Evolutionary conservation across 108 stramenopile genomes (phyloP), one percentile per base, ranked within the genome.

Genomic region (Skeletonema marinoi): DNA sequence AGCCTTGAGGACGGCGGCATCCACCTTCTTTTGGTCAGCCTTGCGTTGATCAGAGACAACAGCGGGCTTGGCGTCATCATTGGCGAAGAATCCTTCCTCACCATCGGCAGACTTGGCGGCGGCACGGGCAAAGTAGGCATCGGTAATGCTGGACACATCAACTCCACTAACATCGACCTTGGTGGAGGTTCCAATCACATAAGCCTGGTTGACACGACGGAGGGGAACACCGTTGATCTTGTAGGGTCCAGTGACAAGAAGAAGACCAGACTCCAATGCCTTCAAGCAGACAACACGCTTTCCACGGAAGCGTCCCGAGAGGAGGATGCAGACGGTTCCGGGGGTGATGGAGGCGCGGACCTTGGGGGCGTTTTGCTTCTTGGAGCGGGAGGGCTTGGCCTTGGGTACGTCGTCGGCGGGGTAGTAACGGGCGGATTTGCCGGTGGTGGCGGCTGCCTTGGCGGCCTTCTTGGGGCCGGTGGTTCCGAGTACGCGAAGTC

Each of bases 261-360:
- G 85, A 33, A 98, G 90, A 60, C 99, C 99, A 9, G 98, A 98
- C 50, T 93, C 94, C 41, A 99, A 86, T 59, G 88, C 80, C 94
- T 98, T 98, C 69, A 99, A 93, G 82, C 92, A 97, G 14, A 99
- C 98, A 19, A 98, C 98, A 66, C 99, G 93, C 96, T 98, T 97
- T 80, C 99, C 99, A 59, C 97, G 92, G 95, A 98, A 98, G 75
- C 99, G 96, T 67, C 99, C 99, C 8, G 96, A 89, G n/a, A 99
- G 88, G 61, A 99, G 89, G 79, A 99, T 99, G 50, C 98, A 87
- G 44, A 99, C 97, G 32, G 98, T 98, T 69, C 99, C 99, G 4
- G 99, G 98, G 35, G 93, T 93, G 92, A 99, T 92, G 70, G 95
- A 93, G 65, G 94, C 81, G 35, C 98, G 96, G 30, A 99, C 84